Percentiles rank a stretch among this genome's conserved stretches.
These are phyloP conservation scores for Saturnispora gosingensis DNA, from an alignment of 805 yeast species.

Conservation along the genomic window DNA sequence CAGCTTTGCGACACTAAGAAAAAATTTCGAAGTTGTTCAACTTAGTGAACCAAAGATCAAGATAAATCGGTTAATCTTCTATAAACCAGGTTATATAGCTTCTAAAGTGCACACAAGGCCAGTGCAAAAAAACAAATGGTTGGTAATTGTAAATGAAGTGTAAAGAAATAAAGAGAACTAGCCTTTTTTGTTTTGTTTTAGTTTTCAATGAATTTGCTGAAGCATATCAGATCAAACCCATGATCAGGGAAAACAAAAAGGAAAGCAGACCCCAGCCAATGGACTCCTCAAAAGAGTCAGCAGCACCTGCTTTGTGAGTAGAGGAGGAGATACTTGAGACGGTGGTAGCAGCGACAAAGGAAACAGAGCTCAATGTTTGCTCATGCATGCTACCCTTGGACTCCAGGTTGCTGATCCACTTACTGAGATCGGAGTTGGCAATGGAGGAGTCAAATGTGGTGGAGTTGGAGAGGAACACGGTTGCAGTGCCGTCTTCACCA, in stretches of 20 bases:
- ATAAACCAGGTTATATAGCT: background rate
- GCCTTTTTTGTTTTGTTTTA: no score
- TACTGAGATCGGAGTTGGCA: constrained; percentile 32
- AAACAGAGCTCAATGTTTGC: constrained; percentile 16
- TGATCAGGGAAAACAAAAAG: background rate
- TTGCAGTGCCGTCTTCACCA: constrained; percentile 48
- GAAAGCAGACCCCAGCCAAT: background rate
- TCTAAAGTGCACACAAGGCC: background rate
- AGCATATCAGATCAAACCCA: background rate
- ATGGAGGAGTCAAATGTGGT: constrained; percentile 42
- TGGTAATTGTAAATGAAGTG: background rate
- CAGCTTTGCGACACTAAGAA: background rate
- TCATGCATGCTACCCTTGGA: constrained; percentile 14
- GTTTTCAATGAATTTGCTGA: no score
- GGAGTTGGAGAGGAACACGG: constrained; percentile 50
- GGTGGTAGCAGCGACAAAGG: constrained; percentile 5
- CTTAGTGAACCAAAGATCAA: no score
- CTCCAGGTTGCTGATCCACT: constrained; percentile 34
- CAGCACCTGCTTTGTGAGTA: background rate
- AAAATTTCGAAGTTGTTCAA: background rate
- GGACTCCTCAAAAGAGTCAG: background rate
- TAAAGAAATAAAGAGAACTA: no score
- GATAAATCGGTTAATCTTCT: no score
- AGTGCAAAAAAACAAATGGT: background rate
- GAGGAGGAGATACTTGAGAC: background rate